Percentiles rank a stretch among this genome's conserved stretches.
Evolutionary conservation across 1,284 basidiomycete genomes (phyloP).

Genomic region (Neonothopanus nambi): DNA sequence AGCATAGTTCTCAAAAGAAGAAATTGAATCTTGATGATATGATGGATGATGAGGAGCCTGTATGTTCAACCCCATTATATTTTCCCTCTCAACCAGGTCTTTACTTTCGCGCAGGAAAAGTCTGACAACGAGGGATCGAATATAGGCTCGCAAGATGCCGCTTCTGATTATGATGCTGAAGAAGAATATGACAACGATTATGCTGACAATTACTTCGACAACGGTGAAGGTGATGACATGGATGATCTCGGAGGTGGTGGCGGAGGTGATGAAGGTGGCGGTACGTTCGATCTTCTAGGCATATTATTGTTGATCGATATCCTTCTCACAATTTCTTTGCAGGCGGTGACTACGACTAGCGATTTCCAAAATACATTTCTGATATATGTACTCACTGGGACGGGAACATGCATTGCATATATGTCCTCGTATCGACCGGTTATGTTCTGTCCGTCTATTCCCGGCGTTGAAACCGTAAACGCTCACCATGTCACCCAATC

Average conservation of each 20-base stretch:
- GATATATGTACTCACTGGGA: too few relatives aligned
- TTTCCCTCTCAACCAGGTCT: conserved; percentile 11
- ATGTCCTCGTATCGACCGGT: too few relatives aligned
- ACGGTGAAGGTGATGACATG: conserved; percentile 75
- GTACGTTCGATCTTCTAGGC: conserved; percentile 1
- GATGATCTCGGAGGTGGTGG: conserved; percentile 73
- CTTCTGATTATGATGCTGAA: conserved; percentile 79
- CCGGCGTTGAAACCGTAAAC: too few relatives aligned
- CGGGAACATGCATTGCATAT: too few relatives aligned
- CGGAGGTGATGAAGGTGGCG: conserved; percentile 61
- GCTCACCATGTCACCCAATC: too few relatives aligned
- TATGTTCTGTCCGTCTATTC: too few relatives aligned
- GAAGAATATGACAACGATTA: conserved; percentile 87
- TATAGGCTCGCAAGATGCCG: conserved; percentile 56
- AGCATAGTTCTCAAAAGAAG: conserved; percentile 38
- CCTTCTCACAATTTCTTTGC: not conserved
- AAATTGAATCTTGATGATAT: conserved; percentile 65
- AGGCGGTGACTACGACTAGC: not conserved
- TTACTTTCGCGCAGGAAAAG: conserved; percentile 48
- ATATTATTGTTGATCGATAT: too few relatives aligned
- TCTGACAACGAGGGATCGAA: conserved; percentile 67
- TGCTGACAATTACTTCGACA: conserved; percentile 84
- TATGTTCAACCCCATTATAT: conserved; percentile 26
- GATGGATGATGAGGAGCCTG: conserved; percentile 63
- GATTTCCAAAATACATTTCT: not conserved